Base-by-base conservation (phyloP, 78 protist species). In the Monocercomonoides exilis region DNA sequence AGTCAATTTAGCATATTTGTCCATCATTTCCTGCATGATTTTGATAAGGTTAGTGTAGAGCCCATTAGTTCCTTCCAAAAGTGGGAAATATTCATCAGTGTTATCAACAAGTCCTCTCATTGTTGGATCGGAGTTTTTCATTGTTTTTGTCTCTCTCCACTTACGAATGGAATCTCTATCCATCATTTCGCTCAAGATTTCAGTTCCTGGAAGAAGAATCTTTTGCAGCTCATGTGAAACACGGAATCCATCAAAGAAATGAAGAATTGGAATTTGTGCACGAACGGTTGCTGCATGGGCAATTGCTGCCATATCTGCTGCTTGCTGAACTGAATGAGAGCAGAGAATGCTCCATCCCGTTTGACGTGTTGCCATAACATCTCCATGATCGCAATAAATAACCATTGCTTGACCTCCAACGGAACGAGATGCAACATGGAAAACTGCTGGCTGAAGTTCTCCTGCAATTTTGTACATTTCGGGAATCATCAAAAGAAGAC, bases 161-260 rank as follows among this genome's bases (percentile, higher is more conserved):
- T 42, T 4, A 38, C 90, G 38, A 44, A 93, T 6, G 29, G 41
- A 41, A 36, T 89, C 84, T 45, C n/a, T 11, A 2, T 85, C 87
- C 43, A 33, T 33, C 82, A 79, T 79, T 32, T 6, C 82, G 5
- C 36, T 79, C 82, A 79, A 4, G 82, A 32, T 87, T 44, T 93
- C 94, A 54, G 64, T 54, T 42, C 87, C 2, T n/a, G 84, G 44
- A n/a, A 38, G 2, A 29, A 42, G 32, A 45, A 93, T 87, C 79
- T 91, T 91, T 41, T 80, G 2, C 34, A 91, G 35, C 45, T 87
- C 94, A 88, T 86, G 93, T 44, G 89, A 64, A 0, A 87, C 80
- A 4, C 95, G 89, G 91, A 87, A 90, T 0, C 95, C 95, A 46
- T 93, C 95, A 70, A 90, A 93, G 85, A 93, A 92, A 86, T 93